Evolutionary conservation across 2,329 filamentous ascomycete genomes (phyloP), one percentile per base, ranked within the genome.

Genomic region (Bimuria novae-zelandiae): DNA sequence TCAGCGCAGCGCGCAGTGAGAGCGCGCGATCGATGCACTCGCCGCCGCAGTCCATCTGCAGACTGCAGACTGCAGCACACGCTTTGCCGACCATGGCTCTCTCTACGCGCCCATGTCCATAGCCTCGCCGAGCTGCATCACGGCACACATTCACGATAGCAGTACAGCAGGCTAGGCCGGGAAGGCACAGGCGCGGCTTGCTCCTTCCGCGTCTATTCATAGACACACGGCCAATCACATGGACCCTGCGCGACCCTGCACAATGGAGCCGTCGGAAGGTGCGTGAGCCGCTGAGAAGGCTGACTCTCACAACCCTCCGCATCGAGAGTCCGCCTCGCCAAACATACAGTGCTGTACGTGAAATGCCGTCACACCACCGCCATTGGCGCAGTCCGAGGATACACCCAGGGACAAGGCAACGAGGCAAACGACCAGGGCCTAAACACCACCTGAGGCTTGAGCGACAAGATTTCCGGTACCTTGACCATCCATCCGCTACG

Each of bases 311-410:
- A 23, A 17, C 27, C 32, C 46, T 41, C 46, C 35, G 30, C 44
- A 39, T 23, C 25, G 4, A 7, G 41, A 51, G 48, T 59, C 54
- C 55, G 56, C 56, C 56, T 59, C 49, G 49, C 49, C 50, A 36
- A 30, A 25, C 36, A 37, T 36, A 37, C 40, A 25, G 12, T 4
- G 30, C 27, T n/a, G n/a, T 6, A 4, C 30, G 11, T 22, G 41
- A 29, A 22, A 40, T 39, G 33, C 45, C 33, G 33, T 49, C 44
- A 37, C 44, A 36, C 44, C 30, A 36, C n/a, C n/a, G n/a, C 44
- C 19, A 19, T 27, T 37, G 30, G 22, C 41, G 41, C 41, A 16
- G 41, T 43, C 41, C 41, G 23, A 43, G 41, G 22, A 16, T n/a
- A 22, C 17, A n/a, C 22, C 14, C 36, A 11, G 27, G 17, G 16